Percentiles rank a stretch among this genome's conserved stretches.
Evolutionary conservation across 495 filamentous ascomycete species (phyloP).

Genomic region (Clohesyomyces aquaticus): DNA sequence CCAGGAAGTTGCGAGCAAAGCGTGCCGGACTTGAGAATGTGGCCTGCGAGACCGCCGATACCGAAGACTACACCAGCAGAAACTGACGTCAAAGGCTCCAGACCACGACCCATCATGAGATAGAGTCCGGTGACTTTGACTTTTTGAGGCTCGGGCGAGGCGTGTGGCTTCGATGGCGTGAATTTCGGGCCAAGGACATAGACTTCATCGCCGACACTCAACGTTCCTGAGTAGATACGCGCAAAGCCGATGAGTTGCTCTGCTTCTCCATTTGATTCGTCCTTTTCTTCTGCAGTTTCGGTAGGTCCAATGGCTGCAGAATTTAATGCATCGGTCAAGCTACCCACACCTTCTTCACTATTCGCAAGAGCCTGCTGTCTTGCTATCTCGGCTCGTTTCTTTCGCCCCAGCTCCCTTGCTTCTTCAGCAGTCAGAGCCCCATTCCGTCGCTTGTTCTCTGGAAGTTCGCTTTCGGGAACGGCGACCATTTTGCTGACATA

Average conservation of each 20-base stretch:
- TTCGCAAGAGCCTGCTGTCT: conserved; percentile 67
- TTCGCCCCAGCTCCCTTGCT: conserved; percentile 82
- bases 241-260: conserved; percentile 96
- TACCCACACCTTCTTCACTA: conserved; percentile 45
- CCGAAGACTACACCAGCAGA: conserved; percentile 95
- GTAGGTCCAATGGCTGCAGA: conserved; percentile 53
- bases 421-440: conserved; percentile 83
- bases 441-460: conserved; percentile 69
- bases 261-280: conserved; percentile 40
- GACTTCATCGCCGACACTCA: conserved; percentile 85
- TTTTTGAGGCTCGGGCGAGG: conserved; percentile 76
- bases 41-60: conserved; percentile 88
- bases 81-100: conserved; percentile 81
- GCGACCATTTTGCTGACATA: conserved; percentile 99
- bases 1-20: conserved; percentile 88
- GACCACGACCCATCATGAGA: conserved; percentile 89
- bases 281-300: conserved; percentile 46
- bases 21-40: conserved; percentile 92
- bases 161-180: conserved; percentile 75
- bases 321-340: conserved; percentile 59
- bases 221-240: conserved; percentile 84
- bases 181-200: conserved; percentile 94
- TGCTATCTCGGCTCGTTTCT: conserved; percentile 84
- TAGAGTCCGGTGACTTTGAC: conserved; percentile 87
- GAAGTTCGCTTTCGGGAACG: conserved; percentile 86